Evolutionary conservation across 2,329 filamentous ascomycete genomes (phyloP), one percentile per base, ranked within the genome.

Genomic region (Didymella keratinophila): DNA sequence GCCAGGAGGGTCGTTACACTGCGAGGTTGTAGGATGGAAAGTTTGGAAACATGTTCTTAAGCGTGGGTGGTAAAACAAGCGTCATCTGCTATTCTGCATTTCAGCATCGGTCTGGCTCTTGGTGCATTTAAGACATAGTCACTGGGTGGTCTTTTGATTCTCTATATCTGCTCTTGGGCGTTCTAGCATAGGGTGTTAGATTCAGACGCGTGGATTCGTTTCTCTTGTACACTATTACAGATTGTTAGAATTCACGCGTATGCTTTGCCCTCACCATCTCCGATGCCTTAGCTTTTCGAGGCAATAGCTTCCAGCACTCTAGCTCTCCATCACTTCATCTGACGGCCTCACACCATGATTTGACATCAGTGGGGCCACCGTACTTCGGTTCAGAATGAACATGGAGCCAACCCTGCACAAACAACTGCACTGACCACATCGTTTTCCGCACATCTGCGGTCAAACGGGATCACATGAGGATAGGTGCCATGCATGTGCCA

Each of bases 361-460:
- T 28, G 20, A 41, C 18, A 39, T 50, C 25, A 30, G 48, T 4
- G 27, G 25, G 43, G 21, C 21, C 34, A 30, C 48, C 21, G 18
- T 11, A 18, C 42, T 27, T 44, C 28, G 12, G 11, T 44, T 28
- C 34, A 39, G 34, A 43, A 48, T 36, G 30, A 43, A 16, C 21
- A 21, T 42, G 21, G 25, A 39, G 21, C n/a, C 18, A 30, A 43
- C 50, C 53, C 44, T 62, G 50, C 44, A 60, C n/a, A 48, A 46
- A 25, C 46, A 48, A 56, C 52, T 59, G 68, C 62, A 66, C 46
- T 59, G 56, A 60, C 60, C 61, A 61, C 52, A 65, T 64, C 62
- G 63, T 65, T 59, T 70, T 67, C 50, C 52, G 63, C 58, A 54
- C 60, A 59, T 61, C 58, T 61, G 61, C 63, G 62, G 49, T 62